phyloP scores from a whole-genome alignment of 2,329 filamentous ascomycete species.

The Pseudofabraea citricarpa region DNA sequence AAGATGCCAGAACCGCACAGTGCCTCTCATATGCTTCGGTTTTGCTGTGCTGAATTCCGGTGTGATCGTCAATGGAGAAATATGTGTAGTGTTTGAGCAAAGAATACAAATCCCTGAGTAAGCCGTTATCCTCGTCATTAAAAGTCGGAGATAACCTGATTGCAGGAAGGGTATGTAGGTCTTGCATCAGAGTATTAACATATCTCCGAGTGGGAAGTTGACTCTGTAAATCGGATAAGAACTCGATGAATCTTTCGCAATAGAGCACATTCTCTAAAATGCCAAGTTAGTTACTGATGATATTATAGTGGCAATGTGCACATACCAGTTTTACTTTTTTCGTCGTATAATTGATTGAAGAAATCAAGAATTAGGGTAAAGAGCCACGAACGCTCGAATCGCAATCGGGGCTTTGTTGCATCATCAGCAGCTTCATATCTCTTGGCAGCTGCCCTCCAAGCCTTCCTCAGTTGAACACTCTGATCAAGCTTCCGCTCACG shows the following conservation, averaged over 20 bases:
- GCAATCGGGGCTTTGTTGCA: conserved; percentile 67
- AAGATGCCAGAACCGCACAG: conserved; percentile 67
- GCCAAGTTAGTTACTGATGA: neutral
- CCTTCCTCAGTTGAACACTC: conserved; percentile 72
- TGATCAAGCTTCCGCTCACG: conserved; percentile 71
- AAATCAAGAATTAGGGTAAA: conserved; percentile 84
- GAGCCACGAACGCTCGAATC: conserved; percentile 92
- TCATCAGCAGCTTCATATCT: conserved; percentile 86
- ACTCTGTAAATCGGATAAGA: conserved; percentile 85
- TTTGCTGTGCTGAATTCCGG: conserved; percentile 67
- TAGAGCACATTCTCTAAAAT: conserved; percentile 64
- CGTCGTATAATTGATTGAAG: conserved; percentile 63
- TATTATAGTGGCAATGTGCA: too few relatives aligned
- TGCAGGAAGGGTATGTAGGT: conserved; percentile 76
- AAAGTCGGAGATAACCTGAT: conserved; percentile 76
- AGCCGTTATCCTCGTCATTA: conserved; percentile 65
- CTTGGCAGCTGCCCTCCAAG: conserved; percentile 84
- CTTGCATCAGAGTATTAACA: conserved; percentile 80
- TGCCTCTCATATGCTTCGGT: conserved; percentile 76
- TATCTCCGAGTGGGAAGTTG: conserved; percentile 92
- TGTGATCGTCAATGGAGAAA: conserved; percentile 90
- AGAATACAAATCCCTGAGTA: conserved; percentile 74
- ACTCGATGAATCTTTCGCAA: conserved; percentile 89
- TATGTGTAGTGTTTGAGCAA: conserved; percentile 83
- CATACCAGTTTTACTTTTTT: conserved; percentile 42